phyloP scores from a whole-genome alignment of 345 rosid species.

The Salix caprea region DNA sequence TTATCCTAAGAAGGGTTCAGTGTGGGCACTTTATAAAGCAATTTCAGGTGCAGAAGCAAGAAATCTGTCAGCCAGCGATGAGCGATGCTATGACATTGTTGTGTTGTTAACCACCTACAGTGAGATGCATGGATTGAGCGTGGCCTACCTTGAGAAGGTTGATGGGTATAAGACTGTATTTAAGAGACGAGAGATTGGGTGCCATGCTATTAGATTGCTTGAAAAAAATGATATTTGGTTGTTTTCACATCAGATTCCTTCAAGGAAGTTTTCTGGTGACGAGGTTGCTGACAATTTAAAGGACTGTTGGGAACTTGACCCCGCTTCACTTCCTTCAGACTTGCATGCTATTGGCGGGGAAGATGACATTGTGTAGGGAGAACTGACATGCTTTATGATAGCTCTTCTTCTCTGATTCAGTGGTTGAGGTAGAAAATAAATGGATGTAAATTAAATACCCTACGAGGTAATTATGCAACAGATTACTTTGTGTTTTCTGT shows the following conservation, averaged over 20 bases:
- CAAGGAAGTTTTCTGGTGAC: slow-evolving; percentile 52
- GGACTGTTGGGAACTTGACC: slow-evolving; percentile 87
- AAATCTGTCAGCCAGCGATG: slow-evolving; percentile 27
- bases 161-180: slow-evolving; percentile 58
- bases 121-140: slow-evolving; percentile 66
- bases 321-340: slow-evolving; percentile 58
- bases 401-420: background rate
- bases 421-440: background rate
- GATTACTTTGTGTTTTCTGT: background rate
- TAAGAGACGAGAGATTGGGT: slow-evolving; percentile 64
- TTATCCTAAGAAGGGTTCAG: slow-evolving; percentile 77
- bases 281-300: slow-evolving; percentile 40
- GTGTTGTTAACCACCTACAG: slow-evolving; percentile 62
- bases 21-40: slow-evolving; percentile 67
- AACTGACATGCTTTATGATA: background rate
- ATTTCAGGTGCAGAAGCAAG: slow-evolving; percentile 27
- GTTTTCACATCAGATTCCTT: slow-evolving; percentile 88
- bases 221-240: slow-evolving; percentile 47
- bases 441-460: background rate
- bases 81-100: slow-evolving; percentile 43
- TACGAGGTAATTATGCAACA: slow-evolving; percentile 2
- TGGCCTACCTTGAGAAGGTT: slow-evolving; percentile 76
- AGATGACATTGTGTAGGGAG: slow-evolving; percentile 6
- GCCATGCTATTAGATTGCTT: slow-evolving; percentile 58
- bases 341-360: slow-evolving; percentile 21